These are phyloP conservation scores for Claviceps capensis DNA, from an alignment of 2,329 filamentous ascomycete species.

Conservation along the genomic window DNA sequence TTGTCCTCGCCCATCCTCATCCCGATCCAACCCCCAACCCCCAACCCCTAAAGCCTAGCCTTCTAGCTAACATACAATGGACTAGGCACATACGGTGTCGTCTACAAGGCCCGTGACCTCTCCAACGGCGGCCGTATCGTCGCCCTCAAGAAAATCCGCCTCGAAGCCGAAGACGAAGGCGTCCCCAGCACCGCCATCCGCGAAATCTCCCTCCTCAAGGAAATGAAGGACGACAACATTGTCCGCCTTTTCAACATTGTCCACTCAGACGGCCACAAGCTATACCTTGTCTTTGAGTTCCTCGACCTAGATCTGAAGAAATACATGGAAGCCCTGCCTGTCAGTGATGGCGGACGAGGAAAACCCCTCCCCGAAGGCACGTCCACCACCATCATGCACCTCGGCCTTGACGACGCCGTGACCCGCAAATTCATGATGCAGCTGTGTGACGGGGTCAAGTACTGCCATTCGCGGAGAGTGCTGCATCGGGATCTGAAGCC, in stretches of 20 bases:
- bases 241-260: conserved; percentile 83
- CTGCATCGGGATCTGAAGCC: conserved; percentile 83
- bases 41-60: no score
- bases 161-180: conserved; percentile 89
- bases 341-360: conserved; percentile 71
- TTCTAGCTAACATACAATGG: not conserved
- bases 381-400: conserved; percentile 44
- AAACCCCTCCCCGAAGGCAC: conserved; percentile 73
- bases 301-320: conserved; percentile 88
- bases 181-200: conserved; percentile 87
- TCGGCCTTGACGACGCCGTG: conserved; percentile 66
- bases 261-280: conserved; percentile 86
- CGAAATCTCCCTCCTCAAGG: conserved; percentile 86
- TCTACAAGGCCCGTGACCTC: conserved; percentile 87
- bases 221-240: conserved; percentile 87
- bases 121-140: conserved; percentile 73
- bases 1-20: not conserved
- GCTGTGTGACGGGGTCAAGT: conserved; percentile 68
- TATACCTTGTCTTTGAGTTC: conserved; percentile 87
- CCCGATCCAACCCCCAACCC: not conserved
- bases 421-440: conserved; percentile 91
- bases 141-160: conserved; percentile 86
- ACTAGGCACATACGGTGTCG: conserved; percentile 81
- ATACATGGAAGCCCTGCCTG: conserved; percentile 85
- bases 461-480: conserved; percentile 80